phyloP scores from a whole-genome alignment of 1,284 basidiomycete species.

The Blastosporella zonata region DNA sequence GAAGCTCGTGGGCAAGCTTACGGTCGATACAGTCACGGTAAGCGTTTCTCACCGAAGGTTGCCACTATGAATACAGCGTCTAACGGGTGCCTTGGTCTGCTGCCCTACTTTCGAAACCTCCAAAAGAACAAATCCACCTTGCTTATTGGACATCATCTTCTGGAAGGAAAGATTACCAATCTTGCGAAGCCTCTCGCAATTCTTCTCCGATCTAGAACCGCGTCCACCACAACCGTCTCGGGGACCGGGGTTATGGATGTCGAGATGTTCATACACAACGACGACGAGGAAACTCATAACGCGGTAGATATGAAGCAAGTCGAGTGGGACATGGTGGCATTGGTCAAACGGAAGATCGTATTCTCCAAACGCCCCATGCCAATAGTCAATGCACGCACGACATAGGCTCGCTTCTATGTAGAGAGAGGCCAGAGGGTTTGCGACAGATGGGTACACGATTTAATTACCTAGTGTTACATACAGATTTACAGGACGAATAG shows the following conservation, averaged over 20 bases:
- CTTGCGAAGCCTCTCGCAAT: conserved; percentile 80
- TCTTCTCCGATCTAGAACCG: conserved; percentile 38
- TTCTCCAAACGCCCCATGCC: conserved; percentile 79
- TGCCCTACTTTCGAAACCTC: conserved; percentile 1
- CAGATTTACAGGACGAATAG: conserved; percentile 8
- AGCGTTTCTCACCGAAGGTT: conserved; percentile 20
- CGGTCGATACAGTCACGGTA: conserved; percentile 48
- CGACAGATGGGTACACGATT: conserved; percentile 2
- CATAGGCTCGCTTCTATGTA: background rate
- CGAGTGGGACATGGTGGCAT: conserved; percentile 41
- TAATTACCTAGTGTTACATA: conserved; percentile 15
- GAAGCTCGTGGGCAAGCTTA: conserved; percentile 61
- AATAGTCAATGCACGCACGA: conserved; percentile 32
- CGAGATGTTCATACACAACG: conserved; percentile 10
- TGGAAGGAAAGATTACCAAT: conserved; percentile 82
- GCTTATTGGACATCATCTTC: conserved; percentile 81
- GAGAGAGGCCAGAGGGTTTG: background rate
- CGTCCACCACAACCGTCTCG: conserved; percentile 9
- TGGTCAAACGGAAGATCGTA: conserved; percentile 76
- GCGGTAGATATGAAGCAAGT: conserved; percentile 7
- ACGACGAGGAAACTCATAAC: conserved; percentile 5
- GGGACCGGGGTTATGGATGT: conserved; percentile 6
- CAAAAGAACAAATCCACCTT: conserved; percentile 74
- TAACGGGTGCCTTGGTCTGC: background rate
- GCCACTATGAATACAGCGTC: background rate